phyloP scores from a whole-genome alignment of 208 protist species.

The Tritrichomonas musculus region DNA sequence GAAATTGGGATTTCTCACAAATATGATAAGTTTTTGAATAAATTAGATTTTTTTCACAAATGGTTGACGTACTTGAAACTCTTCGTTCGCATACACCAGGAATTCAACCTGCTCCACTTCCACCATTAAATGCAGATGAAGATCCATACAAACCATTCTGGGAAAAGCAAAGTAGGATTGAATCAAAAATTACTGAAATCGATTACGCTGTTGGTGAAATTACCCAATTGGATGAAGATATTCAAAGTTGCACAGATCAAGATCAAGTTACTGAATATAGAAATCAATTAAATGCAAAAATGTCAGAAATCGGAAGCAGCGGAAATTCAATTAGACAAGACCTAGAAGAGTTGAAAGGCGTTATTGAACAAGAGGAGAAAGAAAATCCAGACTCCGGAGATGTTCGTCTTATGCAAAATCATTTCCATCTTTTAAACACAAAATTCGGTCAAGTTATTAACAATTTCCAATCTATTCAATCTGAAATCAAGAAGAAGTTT shows the following conservation, averaged over 20 bases:
- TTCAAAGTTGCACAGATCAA: neutral
- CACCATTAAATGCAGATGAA: neutral
- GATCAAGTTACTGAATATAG: neutral
- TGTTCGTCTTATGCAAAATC: neutral
- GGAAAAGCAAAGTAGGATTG: neutral
- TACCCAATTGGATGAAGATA: neutral
- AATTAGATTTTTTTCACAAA: too few relatives aligned
- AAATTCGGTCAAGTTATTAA: neutral
- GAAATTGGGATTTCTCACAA: too few relatives aligned
- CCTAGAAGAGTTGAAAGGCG: neutral
- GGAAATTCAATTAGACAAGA: neutral
- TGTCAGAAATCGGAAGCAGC: neutral
- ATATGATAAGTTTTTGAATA: too few relatives aligned
- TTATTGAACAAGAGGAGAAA: neutral
- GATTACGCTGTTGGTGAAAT: neutral
- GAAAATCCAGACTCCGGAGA: neutral
- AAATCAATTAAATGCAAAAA: neutral
- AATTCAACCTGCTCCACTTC: neutral
- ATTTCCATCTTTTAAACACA: neutral
- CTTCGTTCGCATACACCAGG: too few relatives aligned
- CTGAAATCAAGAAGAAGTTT: neutral
- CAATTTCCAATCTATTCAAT: neutral
- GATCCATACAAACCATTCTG: neutral
- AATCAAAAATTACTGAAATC: neutral
- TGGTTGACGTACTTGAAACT: too few relatives aligned